Evolutionary conservation across 176 grass and related monocot genomes (phyloP).

Genomic region (Oryza punctata): DNA sequence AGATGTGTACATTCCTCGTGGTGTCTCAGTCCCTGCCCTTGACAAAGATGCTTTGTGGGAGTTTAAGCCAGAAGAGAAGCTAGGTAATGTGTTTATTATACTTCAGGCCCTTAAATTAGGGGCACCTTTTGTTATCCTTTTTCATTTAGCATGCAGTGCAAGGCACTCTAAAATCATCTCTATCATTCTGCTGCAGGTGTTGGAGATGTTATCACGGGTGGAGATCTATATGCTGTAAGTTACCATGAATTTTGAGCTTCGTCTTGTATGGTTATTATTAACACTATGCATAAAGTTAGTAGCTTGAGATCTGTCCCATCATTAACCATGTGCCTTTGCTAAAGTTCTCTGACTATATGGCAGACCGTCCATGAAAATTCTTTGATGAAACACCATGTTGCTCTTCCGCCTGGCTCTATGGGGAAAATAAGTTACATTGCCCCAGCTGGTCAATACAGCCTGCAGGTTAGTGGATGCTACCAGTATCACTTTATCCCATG

Average conservation of each 20-base stretch:
- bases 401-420: conserved; percentile 89
- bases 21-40: conserved; percentile 89
- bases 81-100: conserved; percentile 45
- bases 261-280: background rate
- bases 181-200: conserved; percentile 48
- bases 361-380: conserved; percentile 80
- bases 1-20: conserved; percentile 95
- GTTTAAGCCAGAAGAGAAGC: conserved; percentile 70
- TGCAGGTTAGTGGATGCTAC: conserved; percentile 54
- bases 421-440: conserved; percentile 75
- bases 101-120: background rate
- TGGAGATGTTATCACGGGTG: conserved; percentile 64
- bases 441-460: conserved; percentile 77
- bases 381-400: conserved; percentile 73
- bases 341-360: conserved; percentile 26
- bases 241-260: conserved; percentile 7
- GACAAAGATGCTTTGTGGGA: conserved; percentile 87
- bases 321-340: conserved; percentile 2
- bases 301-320: background rate
- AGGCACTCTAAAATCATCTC: conserved; percentile 33
- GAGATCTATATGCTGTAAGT: conserved; percentile 80
- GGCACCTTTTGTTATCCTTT: background rate
- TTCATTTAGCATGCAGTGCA: background rate
- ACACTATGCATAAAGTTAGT: background rate
- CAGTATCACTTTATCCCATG: background rate